Evolutionary conservation across 2,329 filamentous ascomycete species (phyloP), one percentile per base, ranked within the genome.

Genomic region (Zasmidium cellare): DNA sequence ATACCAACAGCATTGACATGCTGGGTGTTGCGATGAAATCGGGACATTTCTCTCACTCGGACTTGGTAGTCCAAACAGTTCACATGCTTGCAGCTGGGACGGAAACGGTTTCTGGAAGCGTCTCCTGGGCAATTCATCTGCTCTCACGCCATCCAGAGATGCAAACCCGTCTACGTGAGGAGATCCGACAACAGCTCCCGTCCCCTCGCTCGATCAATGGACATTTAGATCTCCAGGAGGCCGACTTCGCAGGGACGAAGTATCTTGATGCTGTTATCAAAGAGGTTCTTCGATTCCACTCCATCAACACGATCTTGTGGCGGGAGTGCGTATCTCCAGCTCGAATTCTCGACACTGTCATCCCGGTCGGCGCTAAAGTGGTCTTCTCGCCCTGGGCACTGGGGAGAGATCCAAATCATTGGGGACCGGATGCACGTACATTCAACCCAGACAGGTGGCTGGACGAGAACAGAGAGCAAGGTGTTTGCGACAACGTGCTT

Each of bases 201-300:
- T 48, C 57, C 6, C 35, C 35, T 9, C 16, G 7, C 16, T 14
- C 35, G 16, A n/a, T 5, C 12, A 41, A 41, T 41, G 35, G 35
- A 41, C 35, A 14, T 18, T 3, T 41, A 5, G 35, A 41, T 18
- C 11, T 41, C 3, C 7, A 41, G 16, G 35, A 41, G n/a, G 35
- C n/a, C 35, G 35, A 41, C 35, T 41, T 41, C 16, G 7, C 35
- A 11, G n/a, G 16, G 16, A 55, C 59, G 41, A 52, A 52, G 18
- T 62, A 62, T 50, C 57, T 62, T 41, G 35, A 59, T 54, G 57
- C 60, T 3, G 46, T 62, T 22, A 55, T 59, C 19, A 62, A 60
- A 20, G 60, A 62, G 46, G 48, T 57, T 3, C 53, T 62, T 20
- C 57, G 60, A 2, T 59, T 59, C 44, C 60, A 62, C 35, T 58